phyloP scores from a whole-genome alignment of 306 rosid species.

The Medicago ruthenica region DNA sequence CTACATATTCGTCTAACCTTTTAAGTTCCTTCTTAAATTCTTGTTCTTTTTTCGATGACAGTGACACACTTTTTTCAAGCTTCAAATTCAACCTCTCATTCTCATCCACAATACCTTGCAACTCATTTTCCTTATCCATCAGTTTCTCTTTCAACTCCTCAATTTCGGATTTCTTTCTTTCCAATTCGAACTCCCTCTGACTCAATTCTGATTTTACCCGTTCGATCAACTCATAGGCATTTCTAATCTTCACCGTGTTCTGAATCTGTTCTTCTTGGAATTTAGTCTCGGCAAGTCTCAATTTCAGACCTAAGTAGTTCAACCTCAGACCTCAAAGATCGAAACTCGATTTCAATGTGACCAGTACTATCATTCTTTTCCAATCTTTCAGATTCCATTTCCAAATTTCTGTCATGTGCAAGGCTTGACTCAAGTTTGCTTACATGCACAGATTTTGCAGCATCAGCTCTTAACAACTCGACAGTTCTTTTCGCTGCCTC shows the following conservation, averaged over 20 bases:
- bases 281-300: slow-evolving; percentile 72
- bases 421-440: no score
- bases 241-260: slow-evolving; percentile 64
- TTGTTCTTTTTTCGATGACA: slow-evolving; percentile 56
- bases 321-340: slow-evolving; percentile 60
- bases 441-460: slow-evolving; percentile 54
- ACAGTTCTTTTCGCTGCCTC: slow-evolving; percentile 77
- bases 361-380: slow-evolving; percentile 25
- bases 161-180: slow-evolving; percentile 54
- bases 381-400: slow-evolving; percentile 39
- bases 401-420: slow-evolving; percentile 26
- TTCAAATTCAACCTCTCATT: slow-evolving; percentile 70
- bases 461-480: slow-evolving; percentile 65
- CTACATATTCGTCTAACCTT: slow-evolving; percentile 56
- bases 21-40: slow-evolving; percentile 59
- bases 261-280: slow-evolving; percentile 75
- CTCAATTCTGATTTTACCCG: slow-evolving; percentile 59
- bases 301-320: slow-evolving; percentile 59
- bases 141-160: slow-evolving; percentile 77
- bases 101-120: slow-evolving; percentile 80
- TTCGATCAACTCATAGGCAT: slow-evolving; percentile 72
- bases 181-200: slow-evolving; percentile 55
- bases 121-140: slow-evolving; percentile 90
- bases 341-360: slow-evolving; percentile 52
- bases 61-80: slow-evolving; percentile 49